phyloP scores from a whole-genome alignment of 73 alveolate genomes.

The Uronychia binucleata region DNA sequence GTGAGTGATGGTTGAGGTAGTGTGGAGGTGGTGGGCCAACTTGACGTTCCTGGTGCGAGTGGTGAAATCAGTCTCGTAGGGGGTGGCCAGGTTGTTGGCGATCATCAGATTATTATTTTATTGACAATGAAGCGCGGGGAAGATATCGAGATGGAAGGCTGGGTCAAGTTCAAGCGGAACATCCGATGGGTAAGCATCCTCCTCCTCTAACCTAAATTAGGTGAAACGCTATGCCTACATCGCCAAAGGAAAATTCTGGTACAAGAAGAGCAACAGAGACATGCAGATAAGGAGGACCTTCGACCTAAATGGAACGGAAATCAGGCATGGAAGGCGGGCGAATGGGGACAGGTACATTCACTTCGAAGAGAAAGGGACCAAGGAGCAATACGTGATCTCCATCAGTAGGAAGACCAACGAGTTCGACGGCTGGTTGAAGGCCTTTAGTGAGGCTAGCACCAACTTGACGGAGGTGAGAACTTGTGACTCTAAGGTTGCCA shows the following conservation, averaged over 20 bases:
- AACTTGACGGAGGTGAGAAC: background rate
- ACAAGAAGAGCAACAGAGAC: background rate
- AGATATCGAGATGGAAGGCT: background rate
- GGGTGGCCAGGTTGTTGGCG: too few relatives aligned
- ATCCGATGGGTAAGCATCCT: background rate
- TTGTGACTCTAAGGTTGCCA: too few relatives aligned
- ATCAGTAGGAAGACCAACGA: background rate
- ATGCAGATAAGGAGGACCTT: background rate
- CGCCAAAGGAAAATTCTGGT: background rate
- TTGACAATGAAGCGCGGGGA: too few relatives aligned
- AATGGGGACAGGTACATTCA: background rate
- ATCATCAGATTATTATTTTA: too few relatives aligned
- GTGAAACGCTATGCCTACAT: background rate
- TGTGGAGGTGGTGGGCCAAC: too few relatives aligned
- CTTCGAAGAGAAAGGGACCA: background rate
- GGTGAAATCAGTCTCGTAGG: too few relatives aligned
- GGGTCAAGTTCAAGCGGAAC: background rate
- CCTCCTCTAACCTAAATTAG: too few relatives aligned
- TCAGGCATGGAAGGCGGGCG: background rate
- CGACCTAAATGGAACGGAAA: background rate
- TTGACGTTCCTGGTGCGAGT: too few relatives aligned
- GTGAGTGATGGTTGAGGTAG: too few relatives aligned
- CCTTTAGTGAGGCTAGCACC: background rate
- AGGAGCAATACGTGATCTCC: background rate
- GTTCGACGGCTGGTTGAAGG: background rate